phyloP scores from a whole-genome alignment of 495 filamentous ascomycete species.

The Hypomontagnella submonticulosa region DNA sequence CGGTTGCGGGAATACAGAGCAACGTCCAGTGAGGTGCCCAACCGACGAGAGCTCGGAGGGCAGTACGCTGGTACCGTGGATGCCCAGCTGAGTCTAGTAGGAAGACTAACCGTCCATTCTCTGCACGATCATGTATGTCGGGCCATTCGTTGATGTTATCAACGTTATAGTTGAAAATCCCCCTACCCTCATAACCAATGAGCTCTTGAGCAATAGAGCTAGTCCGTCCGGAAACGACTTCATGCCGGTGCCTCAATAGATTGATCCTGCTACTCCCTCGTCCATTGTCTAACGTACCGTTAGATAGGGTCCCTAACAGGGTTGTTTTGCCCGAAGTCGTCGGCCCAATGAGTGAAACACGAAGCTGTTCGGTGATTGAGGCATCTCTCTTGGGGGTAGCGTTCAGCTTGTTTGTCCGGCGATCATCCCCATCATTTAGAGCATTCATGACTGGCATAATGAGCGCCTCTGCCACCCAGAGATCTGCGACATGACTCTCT shows the following conservation, averaged over 20 bases:
- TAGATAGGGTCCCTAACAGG: conserved; percentile 86
- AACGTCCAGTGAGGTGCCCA: conserved; percentile 96
- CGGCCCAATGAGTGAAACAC: conserved; percentile 89
- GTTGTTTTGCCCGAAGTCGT: conserved; percentile 96
- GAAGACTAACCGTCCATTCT: conserved; percentile 80
- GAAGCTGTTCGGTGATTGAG: conserved; percentile 75
- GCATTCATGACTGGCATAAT: conserved; percentile 54
- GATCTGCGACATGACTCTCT: conserved; percentile 58
- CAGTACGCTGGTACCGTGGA: conserved; percentile 86
- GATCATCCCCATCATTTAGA: conserved; percentile 19
- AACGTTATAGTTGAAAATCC: conserved; percentile 86
- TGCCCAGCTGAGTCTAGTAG: conserved; percentile 92
- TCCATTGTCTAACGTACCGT: conserved; percentile 89
- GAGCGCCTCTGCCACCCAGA: conserved; percentile 89
- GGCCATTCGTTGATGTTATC: conserved; percentile 92
- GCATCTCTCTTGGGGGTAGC: conserved; percentile 43
- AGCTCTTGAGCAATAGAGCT: conserved; percentile 94
- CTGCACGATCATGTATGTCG: conserved; percentile 85
- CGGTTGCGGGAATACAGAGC: conserved; percentile 87
- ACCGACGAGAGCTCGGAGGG: conserved; percentile 85
- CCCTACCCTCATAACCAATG: conserved; percentile 77
- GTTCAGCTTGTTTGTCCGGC: conserved; percentile 15
- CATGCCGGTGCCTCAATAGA: conserved; percentile 92
- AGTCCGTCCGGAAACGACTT: conserved; percentile 89
- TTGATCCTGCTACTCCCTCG: conserved; percentile 87